Evolutionary conservation across 2,329 filamentous ascomycete species (phyloP).

Genomic region (Aspergillus fijiensis): DNA sequence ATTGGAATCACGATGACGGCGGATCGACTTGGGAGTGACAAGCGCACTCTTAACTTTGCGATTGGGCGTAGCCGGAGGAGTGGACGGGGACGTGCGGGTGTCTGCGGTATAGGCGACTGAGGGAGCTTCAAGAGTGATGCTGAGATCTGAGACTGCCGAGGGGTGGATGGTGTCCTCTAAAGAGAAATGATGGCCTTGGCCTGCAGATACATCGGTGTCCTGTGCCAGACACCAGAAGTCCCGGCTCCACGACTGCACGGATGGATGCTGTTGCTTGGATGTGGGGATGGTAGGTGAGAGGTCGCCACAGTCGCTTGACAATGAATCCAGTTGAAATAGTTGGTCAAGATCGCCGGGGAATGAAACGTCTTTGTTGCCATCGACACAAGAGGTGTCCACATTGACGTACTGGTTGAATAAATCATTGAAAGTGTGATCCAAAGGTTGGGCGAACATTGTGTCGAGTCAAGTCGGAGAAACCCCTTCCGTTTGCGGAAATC

Average conservation of each 20-base stretch:
- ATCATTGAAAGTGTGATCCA: constrained; percentile 57
- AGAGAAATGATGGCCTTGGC: constrained; percentile 32
- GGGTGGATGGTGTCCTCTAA: constrained; percentile 42
- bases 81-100: constrained; percentile 34
- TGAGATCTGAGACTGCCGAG: constrained; percentile 33
- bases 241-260: constrained; percentile 55
- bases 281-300: constrained; percentile 52
- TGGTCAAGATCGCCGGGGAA: constrained; percentile 52
- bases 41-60: constrained; percentile 40
- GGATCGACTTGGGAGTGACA: constrained; percentile 40
- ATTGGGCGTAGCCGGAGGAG: constrained; percentile 39
- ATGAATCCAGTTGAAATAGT: constrained; percentile 52
- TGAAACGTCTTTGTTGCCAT: constrained; percentile 49
- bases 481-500: constrained; percentile 44
- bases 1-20: constrained; percentile 43
- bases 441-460: constrained; percentile 50
- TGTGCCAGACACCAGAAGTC: constrained; percentile 53
- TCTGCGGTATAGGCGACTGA: constrained; percentile 20
- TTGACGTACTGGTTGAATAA: constrained; percentile 65
- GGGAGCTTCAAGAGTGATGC: constrained; percentile 35
- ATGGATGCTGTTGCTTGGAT: constrained; percentile 40
- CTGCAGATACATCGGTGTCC: constrained; percentile 43
- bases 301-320: constrained; percentile 54
- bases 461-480: constrained; percentile 41
- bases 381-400: constrained; percentile 54